phyloP scores from a whole-genome alignment of 2,329 filamentous ascomycete genomes.

The Aureobasidium zeae region DNA sequence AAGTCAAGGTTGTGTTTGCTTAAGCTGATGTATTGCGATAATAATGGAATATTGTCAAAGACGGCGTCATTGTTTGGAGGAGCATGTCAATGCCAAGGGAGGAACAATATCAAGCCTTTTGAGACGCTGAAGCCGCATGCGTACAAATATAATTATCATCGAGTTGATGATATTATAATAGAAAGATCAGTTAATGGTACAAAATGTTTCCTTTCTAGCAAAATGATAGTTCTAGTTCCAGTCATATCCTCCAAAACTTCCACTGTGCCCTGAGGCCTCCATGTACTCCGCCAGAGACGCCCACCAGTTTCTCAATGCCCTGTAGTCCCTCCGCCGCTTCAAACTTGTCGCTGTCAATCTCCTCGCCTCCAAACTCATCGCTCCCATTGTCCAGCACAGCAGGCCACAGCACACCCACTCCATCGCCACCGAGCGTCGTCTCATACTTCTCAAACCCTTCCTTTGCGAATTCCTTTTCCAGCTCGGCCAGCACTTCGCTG shows the following conservation, averaged over 20 bases:
- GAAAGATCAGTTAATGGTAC: not conserved
- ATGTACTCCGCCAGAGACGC: slow-evolving; percentile 43
- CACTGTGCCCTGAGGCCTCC: slow-evolving; percentile 26
- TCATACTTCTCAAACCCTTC: slow-evolving; percentile 74
- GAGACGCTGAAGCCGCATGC: too few relatives aligned
- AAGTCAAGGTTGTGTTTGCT: too few relatives aligned
- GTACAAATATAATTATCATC: too few relatives aligned
- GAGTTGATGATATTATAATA: too few relatives aligned
- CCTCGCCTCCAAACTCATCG: slow-evolving; percentile 75
- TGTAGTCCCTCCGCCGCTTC: slow-evolving; percentile 74
- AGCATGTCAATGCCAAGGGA: slow-evolving; percentile 3
- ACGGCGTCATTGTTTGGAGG: slow-evolving; percentile 11
- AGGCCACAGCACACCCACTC: slow-evolving; percentile 88
- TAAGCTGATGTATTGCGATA: too few relatives aligned
- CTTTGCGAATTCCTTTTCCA: slow-evolving; percentile 51
- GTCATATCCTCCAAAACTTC: slow-evolving; percentile 28
- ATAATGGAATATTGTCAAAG: too few relatives aligned
- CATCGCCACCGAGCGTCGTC: slow-evolving; percentile 84
- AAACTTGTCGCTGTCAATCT: slow-evolving; percentile 86
- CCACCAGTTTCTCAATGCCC: slow-evolving; percentile 79
- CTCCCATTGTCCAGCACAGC: slow-evolving; percentile 78
- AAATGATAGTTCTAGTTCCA: too few relatives aligned
- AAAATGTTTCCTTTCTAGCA: not conserved
- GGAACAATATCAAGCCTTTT: slow-evolving; percentile 11
- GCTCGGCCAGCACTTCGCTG: slow-evolving; percentile 39